Evolutionary conservation across 2,329 filamentous ascomycete species (phyloP).

Genomic region (Colletotrichum magnum): DNA sequence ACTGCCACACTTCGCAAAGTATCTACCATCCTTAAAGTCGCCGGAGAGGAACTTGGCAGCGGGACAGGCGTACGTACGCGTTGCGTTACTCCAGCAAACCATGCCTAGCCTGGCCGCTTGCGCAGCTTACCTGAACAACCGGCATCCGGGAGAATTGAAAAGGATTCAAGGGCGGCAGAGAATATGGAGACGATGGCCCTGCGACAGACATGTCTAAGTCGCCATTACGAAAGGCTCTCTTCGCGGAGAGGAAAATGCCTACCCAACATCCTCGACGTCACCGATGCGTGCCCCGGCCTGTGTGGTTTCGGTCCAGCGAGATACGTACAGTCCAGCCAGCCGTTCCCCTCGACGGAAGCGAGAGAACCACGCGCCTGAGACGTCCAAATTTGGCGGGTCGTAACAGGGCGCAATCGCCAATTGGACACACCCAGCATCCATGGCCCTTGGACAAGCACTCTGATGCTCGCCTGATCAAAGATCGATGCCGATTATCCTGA

Average conservation of each 20-base stretch:
- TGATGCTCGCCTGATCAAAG: not conserved
- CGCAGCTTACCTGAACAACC: conserved; percentile 26
- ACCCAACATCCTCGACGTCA: conserved; percentile 31
- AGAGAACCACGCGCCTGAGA: conserved; percentile 33
- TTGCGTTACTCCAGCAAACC: conserved; percentile 23
- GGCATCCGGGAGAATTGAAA: conserved; percentile 7
- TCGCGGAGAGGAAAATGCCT: conserved; percentile 1
- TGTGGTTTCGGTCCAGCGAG: conserved; percentile 26
- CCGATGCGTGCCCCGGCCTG: conserved; percentile 15
- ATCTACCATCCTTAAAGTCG: not conserved
- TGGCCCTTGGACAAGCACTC: not conserved
- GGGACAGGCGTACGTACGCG: conserved; percentile 26
- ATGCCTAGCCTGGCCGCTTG: conserved; percentile 8
- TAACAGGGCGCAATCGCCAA: not conserved
- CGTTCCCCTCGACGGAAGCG: not conserved
- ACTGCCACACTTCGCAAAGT: conserved; percentile 29
- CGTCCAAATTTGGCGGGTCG: conserved; percentile 35
- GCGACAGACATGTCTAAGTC: conserved; percentile 15
- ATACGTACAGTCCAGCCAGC: not conserved
- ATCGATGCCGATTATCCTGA: conserved; percentile 21
- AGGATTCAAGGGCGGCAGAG: not conserved
- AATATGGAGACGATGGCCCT: not conserved
- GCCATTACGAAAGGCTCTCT: not conserved
- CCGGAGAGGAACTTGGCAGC: conserved; percentile 13
- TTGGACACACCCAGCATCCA: not conserved